These are phyloP conservation scores for Parietichytrium sp. DNA, from an alignment of 108 stramenopile species.

Conservation along the genomic window DNA sequence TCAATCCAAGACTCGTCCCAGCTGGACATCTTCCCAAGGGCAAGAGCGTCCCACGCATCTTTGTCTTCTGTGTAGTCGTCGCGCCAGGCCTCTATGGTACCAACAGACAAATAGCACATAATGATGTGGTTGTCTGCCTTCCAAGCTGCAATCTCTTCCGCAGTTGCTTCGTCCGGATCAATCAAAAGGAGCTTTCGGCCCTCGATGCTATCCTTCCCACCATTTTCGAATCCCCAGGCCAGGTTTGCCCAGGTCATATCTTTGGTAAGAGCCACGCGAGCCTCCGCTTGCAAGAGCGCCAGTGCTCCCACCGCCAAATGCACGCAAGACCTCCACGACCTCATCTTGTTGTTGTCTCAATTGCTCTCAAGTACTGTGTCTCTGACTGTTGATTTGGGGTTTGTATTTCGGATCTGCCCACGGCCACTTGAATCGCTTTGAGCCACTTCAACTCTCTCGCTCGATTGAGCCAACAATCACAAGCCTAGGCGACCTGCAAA, in stretches of 20 bases:
- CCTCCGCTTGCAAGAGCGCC: no score
- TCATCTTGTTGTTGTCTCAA: no score
- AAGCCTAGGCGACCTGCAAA: no score
- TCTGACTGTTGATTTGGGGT: no score
- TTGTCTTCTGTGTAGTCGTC: background rate
- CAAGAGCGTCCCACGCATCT: no score
- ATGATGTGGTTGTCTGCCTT: background rate
- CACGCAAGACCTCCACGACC: no score
- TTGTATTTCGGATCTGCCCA: no score
- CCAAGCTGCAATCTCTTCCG: background rate
- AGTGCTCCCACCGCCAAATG: no score
- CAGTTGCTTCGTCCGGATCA: background rate
- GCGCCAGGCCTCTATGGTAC: conserved; percentile 20
- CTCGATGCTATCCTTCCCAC: background rate
- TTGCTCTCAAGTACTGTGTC: no score
- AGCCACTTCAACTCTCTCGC: no score
- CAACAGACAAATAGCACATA: conserved; percentile 32
- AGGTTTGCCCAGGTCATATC: conserved; percentile 21
- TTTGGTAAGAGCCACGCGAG: background rate
- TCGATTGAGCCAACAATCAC: no score
- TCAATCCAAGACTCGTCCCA: conserved; percentile 32
- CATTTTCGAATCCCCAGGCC: conserved; percentile 23
- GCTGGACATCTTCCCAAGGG: background rate
- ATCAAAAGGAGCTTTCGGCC: conserved; percentile 19
- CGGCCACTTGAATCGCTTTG: no score